Conservation (phyloP, 179 eudicot species). For the Beta macrorhiza region DNA sequence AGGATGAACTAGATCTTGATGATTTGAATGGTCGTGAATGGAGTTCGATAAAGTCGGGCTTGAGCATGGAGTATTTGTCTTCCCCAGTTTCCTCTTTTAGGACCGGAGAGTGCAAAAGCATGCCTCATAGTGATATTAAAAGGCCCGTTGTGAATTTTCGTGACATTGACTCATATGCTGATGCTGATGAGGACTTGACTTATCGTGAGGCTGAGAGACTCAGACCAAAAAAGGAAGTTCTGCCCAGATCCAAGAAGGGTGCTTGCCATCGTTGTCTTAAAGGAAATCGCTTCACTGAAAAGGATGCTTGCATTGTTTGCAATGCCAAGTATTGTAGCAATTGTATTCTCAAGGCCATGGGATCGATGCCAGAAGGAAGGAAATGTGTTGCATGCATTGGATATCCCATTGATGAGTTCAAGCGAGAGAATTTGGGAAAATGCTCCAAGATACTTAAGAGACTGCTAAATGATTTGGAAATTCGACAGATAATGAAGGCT, state of each 20-base stretch:
- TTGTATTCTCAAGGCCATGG: constrained; percentile 97
- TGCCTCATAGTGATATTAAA: constrained; percentile 47
- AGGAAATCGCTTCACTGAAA: constrained; percentile 86
- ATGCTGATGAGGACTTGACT: constrained; percentile 39
- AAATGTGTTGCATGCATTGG: constrained; percentile 96
- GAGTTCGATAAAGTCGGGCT: constrained; percentile 68
- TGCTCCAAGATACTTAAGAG: constrained; percentile 86
- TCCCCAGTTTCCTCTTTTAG: constrained; percentile 70
- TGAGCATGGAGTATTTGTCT: constrained; percentile 75
- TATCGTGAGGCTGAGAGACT: constrained; percentile 38
- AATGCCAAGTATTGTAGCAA: constrained; percentile 86
- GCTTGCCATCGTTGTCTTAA: constrained; percentile 86
- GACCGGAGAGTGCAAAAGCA: constrained; percentile 57
- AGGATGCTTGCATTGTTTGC: constrained; percentile 93
- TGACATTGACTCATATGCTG: constrained; percentile 60
- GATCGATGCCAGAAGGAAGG: constrained; percentile 99
- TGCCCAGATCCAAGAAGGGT: constrained; percentile 63
- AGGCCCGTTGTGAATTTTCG: constrained; percentile 62
- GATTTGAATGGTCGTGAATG: constrained; percentile 62
- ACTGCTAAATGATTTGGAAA: constrained; percentile 82
- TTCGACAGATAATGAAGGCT: constrained; percentile 86
- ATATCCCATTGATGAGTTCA: constrained; percentile 77
- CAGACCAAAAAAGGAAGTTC: constrained; percentile 50
- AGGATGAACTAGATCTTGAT: constrained; percentile 49
- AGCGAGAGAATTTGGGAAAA: constrained; percentile 76